These are phyloP conservation scores for Coprinellus aureogranulatus DNA, from an alignment of 768 basidiomycete species.

Conservation along the genomic window DNA sequence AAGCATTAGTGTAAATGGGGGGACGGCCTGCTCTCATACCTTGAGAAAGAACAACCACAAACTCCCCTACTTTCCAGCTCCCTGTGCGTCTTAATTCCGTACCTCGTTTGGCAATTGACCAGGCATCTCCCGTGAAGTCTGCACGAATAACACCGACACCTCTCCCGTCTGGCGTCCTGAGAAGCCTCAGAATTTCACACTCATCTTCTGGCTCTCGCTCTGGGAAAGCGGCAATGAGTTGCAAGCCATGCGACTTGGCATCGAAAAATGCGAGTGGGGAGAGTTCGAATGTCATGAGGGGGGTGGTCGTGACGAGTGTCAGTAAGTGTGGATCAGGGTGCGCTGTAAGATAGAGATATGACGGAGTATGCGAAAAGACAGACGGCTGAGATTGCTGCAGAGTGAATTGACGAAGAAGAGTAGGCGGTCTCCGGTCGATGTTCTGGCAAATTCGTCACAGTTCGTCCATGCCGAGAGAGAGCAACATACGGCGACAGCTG, in stretches of 20 bases:
- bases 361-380: slow-evolving; percentile 46
- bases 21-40: slow-evolving; percentile 36
- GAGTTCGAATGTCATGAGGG: slow-evolving; percentile 60
- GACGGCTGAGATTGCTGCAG: slow-evolving; percentile 61
- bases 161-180: slow-evolving; percentile 76
- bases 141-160: slow-evolving; percentile 67
- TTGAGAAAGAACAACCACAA: slow-evolving; percentile 66
- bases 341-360: slow-evolving; percentile 54
- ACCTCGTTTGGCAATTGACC: slow-evolving; percentile 51
- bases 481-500: slow-evolving; percentile 65
- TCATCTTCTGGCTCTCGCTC: slow-evolving; percentile 46
- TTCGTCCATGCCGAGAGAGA: not conserved
- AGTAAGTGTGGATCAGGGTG: slow-evolving; percentile 40
- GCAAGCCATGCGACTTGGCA: slow-evolving; percentile 52
- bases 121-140: slow-evolving; percentile 60
- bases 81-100: slow-evolving; percentile 45
- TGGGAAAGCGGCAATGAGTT: slow-evolving; percentile 37
- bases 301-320: slow-evolving; percentile 65
- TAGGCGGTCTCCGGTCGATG: slow-evolving; percentile 85
- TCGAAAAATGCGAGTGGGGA: slow-evolving; percentile 63
- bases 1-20: not conserved
- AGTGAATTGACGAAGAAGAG: slow-evolving; percentile 71
- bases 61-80: slow-evolving; percentile 58
- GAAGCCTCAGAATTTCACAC: slow-evolving; percentile 55
- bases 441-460: slow-evolving; percentile 49